Evolutionary conservation across 768 basidiomycete genomes (phyloP), one percentile per base, ranked within the genome.

Genomic region (Boletus reticuloceps): DNA sequence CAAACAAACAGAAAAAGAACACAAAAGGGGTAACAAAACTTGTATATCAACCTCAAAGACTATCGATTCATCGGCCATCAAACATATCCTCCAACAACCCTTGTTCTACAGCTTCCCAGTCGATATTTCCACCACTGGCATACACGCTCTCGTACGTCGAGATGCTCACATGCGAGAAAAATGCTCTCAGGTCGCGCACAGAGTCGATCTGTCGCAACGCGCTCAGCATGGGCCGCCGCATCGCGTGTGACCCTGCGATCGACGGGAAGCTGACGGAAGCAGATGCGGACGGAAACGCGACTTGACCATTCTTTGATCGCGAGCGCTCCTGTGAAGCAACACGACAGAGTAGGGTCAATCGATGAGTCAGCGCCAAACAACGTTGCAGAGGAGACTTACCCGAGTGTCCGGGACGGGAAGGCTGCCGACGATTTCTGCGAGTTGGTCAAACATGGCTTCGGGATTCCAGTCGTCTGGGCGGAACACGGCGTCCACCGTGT

Each of bases 401-500:
- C 54, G 64, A 62, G 50, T 59, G 46, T 79, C 75, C 25, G 76
- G 66, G 40, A 66, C 71, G 1, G 89, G 89, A 40, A 91, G 76
- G 54, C 77, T 84, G n/a, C 82, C 81, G 14, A 89, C 80, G 38
- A 93, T 82, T 58, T 95, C 94, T 41, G 92, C 86, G 0, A 98
- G 77, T 52, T 88, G 88, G 66, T 99, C 97, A 72, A 98, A 82
- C 77, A 97, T 85, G 3, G 94, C 89, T 60, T 89, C 88, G 1
- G 95, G 91, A 54, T 77, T 76, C 82, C 88, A 93, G 43, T 85
- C 77, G 54, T 94, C 87, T 0, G 94, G 90, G 17, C 85, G 87
- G 72, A 93, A 94, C 34, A 94, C 82, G 0, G 96, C 94, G 64
- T 98, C 97, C 7, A 95, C 91, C 0, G 96, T 98, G 70, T 99